Evolutionary conservation across 176 grass and related monocot species (phyloP), one percentile per base, ranked within the genome.

Genomic region (Triticum timopheevii): DNA sequence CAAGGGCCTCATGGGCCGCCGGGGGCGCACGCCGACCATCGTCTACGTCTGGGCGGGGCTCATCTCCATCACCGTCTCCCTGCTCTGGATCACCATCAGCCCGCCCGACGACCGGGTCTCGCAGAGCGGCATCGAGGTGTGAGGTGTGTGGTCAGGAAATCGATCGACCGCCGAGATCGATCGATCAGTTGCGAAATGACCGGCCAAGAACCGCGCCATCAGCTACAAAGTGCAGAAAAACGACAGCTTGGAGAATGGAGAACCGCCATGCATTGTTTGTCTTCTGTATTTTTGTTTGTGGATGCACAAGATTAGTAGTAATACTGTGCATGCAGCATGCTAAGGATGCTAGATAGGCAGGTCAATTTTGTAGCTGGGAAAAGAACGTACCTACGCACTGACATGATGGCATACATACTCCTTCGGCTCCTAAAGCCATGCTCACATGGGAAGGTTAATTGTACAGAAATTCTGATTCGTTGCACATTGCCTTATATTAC

Each of bases 1-100:
- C 40, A 96, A 96, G 89, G 94, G 94, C 8, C 85, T 96, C 66
- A 96, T 96, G 94, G 94, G 94, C 0, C 90, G 89, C 1, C 89
- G 94, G 12, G 94, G 92, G 0, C 58, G 92, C 8, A 89, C 78
- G 13, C 94, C 92, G 0, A 96, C 94, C 30, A 88, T 96, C 84
- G 87, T 93, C 69, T 96, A 91, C 80, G 94, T 92, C 19, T 94
- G 92, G 92, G 86, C 88, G 34, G 94, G 94, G 61, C 89, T 94
- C 83, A 84, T 97, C 85, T 83, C 89, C 77, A 97, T 97, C 89
- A 91, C 92, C 31, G 61, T 94, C 84, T 97, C 94, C 13, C 79
- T 94, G 36, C 90, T 97, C 77, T 97, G 92, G 92, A 84, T 97
- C 72, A 88, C 94, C 63, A 85, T 92, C 78, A 94, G 82, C 85